Base-by-base conservation (phyloP, 2,329 filamentous ascomycete genomes). In the Hypoxylon sp. region DNA sequence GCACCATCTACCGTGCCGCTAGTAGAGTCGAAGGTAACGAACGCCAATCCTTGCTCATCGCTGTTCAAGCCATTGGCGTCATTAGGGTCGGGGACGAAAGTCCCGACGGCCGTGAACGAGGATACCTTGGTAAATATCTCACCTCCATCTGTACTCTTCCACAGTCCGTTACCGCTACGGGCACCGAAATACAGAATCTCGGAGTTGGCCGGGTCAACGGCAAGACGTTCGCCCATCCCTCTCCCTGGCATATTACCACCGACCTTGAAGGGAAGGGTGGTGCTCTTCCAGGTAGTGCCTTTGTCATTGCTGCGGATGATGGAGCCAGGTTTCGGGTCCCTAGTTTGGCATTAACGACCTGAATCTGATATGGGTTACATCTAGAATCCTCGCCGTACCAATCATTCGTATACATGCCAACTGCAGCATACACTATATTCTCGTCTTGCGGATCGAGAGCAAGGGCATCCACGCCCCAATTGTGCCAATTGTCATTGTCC, bases 211-310 rank as follows among this genome's bases (percentile, higher is more conserved):
- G 87, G 87, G 72, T 89, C 87, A 7, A 89, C 82, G 2, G 86
- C 86, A 4, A 89, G 82, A 13, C 87, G 82, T 74, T 89, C 88
- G 14, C 88, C 88, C 77, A 84, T 85, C 6, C 88, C 88, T 30
- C 88, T 83, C 1, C 88, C 88, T 6, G 87, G 87, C 86, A 89
- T 89, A 74, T 89, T 89, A 0, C 87, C 87, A 6, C 87, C 87
- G 50, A 88, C 85, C 74, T 89, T 89, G 80, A 89, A 89, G 2
- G 85, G 81, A 0, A 89, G 80, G 5, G 79, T 78, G 0, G 85
- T 83, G 20, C 81, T 79, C 1, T 79, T 73, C 85, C 86, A 89
- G 0, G 86, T 88, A 2, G 76, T 77, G 1, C 88, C 88, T 71
- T 83, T 80, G 70, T 90, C 86, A 7, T 81, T 84, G 7, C 85